phyloP scores from a whole-genome alignment of 1,284 basidiomycete species.

The Microstroma glucosiphilum region DNA sequence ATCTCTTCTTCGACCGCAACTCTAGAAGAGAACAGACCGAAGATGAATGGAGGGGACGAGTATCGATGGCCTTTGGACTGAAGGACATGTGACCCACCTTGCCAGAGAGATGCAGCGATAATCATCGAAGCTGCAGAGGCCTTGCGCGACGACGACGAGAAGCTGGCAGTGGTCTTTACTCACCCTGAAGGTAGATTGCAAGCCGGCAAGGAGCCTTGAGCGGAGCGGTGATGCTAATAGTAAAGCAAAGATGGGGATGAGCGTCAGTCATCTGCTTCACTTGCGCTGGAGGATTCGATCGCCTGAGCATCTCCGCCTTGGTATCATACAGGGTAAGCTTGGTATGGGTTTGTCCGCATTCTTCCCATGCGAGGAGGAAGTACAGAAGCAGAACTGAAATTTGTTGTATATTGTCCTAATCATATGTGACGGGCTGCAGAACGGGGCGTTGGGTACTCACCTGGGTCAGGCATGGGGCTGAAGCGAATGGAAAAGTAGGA shows the following conservation, averaged over 20 bases:
- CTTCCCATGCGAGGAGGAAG: constrained; percentile 1
- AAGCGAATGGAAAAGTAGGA: background rate
- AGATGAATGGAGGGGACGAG: constrained; percentile 25
- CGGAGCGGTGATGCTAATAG: background rate
- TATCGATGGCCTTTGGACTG: constrained; percentile 48
- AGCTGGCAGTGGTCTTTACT: background rate
- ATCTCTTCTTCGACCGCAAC: constrained; percentile 9
- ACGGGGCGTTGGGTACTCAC: background rate
- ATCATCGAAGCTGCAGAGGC: constrained; percentile 4
- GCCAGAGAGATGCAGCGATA: background rate
- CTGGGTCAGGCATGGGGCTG: background rate
- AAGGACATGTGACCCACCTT: constrained; percentile 11
- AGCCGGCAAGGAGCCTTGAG: background rate
- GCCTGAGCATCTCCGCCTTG: background rate
- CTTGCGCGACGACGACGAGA: background rate
- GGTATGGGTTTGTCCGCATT: constrained; percentile 11
- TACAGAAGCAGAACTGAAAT: constrained; percentile 12
- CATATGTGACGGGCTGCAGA: background rate
- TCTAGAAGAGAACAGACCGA: background rate
- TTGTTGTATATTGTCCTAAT: constrained; percentile 7
- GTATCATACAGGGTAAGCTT: constrained; percentile 8
- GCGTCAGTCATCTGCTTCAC: background rate
- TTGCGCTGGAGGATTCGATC: background rate
- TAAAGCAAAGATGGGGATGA: background rate
- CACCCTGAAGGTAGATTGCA: background rate